Evolutionary conservation across 495 filamentous ascomycete genomes (phyloP), one percentile per base, ranked within the genome.

Genomic region (Aspergillus carlsbadensis): DNA sequence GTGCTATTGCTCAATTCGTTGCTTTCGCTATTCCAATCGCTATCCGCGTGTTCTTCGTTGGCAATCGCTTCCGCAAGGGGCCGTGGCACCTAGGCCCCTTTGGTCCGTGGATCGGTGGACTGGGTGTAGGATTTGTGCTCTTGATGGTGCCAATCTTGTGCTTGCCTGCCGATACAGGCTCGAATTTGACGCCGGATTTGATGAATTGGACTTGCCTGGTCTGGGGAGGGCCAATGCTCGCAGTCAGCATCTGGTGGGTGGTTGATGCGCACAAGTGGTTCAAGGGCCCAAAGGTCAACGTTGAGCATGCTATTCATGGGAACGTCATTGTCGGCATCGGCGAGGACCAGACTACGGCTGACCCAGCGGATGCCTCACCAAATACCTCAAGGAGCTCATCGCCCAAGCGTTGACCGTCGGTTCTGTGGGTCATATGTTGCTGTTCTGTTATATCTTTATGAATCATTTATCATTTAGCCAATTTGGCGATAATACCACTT

Each of bases 171-270:
- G 70, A 76, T 4, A 81, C 71, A 6, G 86, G 85, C 5, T 68
- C 56, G 0, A 73, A 89, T 69, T 62, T 91, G 33, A 81, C 77
- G 37, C 72, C 65, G 26, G 76, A 81, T 35, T 37, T 74, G 52
- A 91, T 90, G 87, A 90, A 90, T 57, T 91, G 87, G 87, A 92
- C 88, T 5, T 78, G 76, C 65, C 76, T 90, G 33, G 88, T 91
- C 29, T 92, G 87, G 65, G 88, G 86, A n/a, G 84, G 64, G 14
- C 84, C 84, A 11, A 87, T 87, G 84, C 35, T 84, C 8, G 68
- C 78, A 5, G 78, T 88, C 10, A 63, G 78, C 5, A 68, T 89
- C 44, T 91, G 87, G 86, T 92, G 87, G 80, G 68, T 86, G 60
- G 73, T 90, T 31, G 82, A 82, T 65, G 88, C 88, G 5, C 77